phyloP scores from a whole-genome alignment of 208 protist genomes.

The Borovskyia barvae region DNA sequence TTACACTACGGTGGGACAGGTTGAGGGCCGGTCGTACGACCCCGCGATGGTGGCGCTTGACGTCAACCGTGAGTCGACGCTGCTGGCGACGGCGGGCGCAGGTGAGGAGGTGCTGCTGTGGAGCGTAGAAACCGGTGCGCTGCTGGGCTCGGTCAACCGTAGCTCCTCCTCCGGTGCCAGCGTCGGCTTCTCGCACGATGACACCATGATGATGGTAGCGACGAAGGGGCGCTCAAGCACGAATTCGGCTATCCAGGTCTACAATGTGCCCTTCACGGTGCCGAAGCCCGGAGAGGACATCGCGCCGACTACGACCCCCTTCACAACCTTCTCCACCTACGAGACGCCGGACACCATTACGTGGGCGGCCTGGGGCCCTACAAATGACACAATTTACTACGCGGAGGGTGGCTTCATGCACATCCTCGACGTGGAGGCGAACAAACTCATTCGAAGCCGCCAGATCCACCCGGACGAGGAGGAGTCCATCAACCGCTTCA shows the following conservation, averaged over 20 bases:
- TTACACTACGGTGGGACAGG: slow-evolving; percentile 89
- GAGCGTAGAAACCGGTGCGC: slow-evolving; percentile 92
- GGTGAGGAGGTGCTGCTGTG: slow-evolving; percentile 83
- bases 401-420: slow-evolving; percentile 91
- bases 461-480: slow-evolving; percentile 57
- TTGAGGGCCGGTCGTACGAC: slow-evolving; percentile 39
- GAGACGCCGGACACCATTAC: slow-evolving; percentile 78
- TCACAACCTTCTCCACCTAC: slow-evolving; percentile 62
- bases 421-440: slow-evolving; percentile 92
- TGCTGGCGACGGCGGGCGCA: slow-evolving; percentile 76
- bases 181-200: slow-evolving; percentile 90
- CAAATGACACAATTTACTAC: slow-evolving; percentile 96
- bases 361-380: slow-evolving; percentile 94
- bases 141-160: slow-evolving; percentile 71
- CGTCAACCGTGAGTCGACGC: slow-evolving; percentile 88
- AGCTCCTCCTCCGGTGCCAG: slow-evolving; percentile 62
- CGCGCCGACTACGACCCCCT: slow-evolving; percentile 51
- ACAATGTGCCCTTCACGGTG: slow-evolving; percentile 77
- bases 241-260: slow-evolving; percentile 86
- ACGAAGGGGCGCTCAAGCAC: slow-evolving; percentile 86
- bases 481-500: slow-evolving; percentile 84
- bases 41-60: slow-evolving; percentile 93
- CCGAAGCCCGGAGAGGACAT: slow-evolving; percentile 61
- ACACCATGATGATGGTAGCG: slow-evolving; percentile 87
- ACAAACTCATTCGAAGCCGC: slow-evolving; percentile 65